Base-by-base conservation (phyloP, 306 rosid species). In the Canavalia ensiformis region DNA sequence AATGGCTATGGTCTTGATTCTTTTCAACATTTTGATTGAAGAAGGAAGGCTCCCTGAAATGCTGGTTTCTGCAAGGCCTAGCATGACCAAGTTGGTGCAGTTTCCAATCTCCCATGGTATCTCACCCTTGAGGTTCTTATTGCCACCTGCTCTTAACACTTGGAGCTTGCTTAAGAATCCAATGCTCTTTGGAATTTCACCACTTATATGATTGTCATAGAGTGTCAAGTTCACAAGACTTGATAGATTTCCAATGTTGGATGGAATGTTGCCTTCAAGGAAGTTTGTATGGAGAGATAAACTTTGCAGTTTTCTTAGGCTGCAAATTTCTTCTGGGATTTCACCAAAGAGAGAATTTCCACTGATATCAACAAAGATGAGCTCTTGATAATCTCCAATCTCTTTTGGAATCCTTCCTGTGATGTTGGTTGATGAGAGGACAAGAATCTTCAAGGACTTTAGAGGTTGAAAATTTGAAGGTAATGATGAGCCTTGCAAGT, bases 1-100 rank as follows among this genome's bases (percentile, higher is more conserved):
- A 33, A 96, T 76, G 68, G 93, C 94, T 37, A 96, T 84, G 50
- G 91, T 93, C 51, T 89, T 91, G 72, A 96, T 51, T 29, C 81
- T 87, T 68, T 75, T 88, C 68, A 96, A 90, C 89, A 67, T 85
- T 81, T 92, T 89, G 29, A 96, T 96, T 7, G 99, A 87, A 7
- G 98, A 82, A 75, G 99, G 99, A 71, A 96, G 81, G 55, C 74
- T 71, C 29, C 99, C 98, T 1, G 97, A 88, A 86, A 96, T 89
- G 88, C 98, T 88, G 72, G 94, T 92, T 80, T 92, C 99, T 45
- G 99, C 94, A 44, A 96, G 87, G 83, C 99, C 99, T 83, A 96
- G 83, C 81, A 89, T 70, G 80, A 87, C 78, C 91, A 96, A 87
- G 74, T 65, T 87, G 70, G 89, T 90, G 92, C 99, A 96, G 88